Percentiles rank a stretch among this genome's conserved stretches.
phyloP scores from a whole-genome alignment of 495 filamentous ascomycete species.

The Trichoderma virens region DNA sequence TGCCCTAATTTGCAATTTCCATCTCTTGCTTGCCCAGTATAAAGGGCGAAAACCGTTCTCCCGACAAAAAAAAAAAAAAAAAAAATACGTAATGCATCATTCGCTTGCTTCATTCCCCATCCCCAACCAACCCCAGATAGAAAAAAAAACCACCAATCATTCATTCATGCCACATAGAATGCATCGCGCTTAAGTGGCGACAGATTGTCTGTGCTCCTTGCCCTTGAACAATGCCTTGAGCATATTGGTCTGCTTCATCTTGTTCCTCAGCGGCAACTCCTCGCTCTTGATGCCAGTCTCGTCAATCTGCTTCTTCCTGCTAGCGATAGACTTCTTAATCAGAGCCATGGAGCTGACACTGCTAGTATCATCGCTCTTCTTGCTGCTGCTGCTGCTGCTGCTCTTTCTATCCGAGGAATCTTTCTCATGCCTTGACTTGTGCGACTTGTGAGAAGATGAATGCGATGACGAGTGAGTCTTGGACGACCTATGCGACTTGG shows the following conservation, averaged over 20 bases:
- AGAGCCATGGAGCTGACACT: slow-evolving; percentile 11
- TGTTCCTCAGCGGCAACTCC: slow-evolving; percentile 23
- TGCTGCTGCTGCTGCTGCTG: slow-evolving; percentile 23
- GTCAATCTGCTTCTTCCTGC: slow-evolving; percentile 14
- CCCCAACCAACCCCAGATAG: neutral
- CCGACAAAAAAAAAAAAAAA: no score
- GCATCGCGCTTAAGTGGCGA: neutral
- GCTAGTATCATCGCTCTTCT: slow-evolving; percentile 24
- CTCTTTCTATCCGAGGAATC: slow-evolving; percentile 17
- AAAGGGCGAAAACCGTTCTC: neutral
- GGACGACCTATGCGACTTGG: slow-evolving; percentile 16
- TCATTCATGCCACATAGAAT: no score
- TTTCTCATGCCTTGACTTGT: slow-evolving; percentile 15
- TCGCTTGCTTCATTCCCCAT: neutral
- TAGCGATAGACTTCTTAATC: slow-evolving; percentile 10
- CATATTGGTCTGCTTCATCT: slow-evolving; percentile 37
- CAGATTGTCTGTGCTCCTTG: slow-evolving; percentile 28
- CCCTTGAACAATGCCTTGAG: slow-evolving; percentile 41
- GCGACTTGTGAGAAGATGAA: neutral
- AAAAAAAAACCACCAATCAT: no score
- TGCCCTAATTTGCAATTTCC: neutral
- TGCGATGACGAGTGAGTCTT: slow-evolving; percentile 18
- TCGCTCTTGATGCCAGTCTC: slow-evolving; percentile 9
- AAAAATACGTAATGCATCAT: neutral
- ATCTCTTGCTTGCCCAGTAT: neutral